phyloP scores from a whole-genome alignment of 768 basidiomycete genomes.

The Podaxis pistillaris region DNA sequence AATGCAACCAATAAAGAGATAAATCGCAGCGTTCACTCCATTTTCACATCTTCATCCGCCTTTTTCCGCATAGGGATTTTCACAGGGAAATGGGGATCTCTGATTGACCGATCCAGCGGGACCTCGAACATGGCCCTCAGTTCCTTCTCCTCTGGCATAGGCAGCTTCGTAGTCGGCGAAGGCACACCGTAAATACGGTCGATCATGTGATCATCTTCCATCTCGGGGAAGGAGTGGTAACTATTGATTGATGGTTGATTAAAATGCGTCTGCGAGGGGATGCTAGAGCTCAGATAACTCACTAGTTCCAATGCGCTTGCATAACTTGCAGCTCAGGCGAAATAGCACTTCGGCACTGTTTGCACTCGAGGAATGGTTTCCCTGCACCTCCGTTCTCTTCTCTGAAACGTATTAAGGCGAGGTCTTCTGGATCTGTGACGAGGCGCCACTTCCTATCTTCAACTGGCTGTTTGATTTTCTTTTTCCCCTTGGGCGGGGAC shows the following conservation, averaged over 20 bases:
- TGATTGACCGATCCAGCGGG: conserved; percentile 4
- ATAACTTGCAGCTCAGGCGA: background rate
- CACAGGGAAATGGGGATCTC: background rate
- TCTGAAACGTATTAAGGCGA: background rate
- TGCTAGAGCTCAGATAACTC: background rate
- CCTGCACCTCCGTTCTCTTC: background rate
- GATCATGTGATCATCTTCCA: background rate
- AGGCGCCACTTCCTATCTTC: conserved; percentile 9
- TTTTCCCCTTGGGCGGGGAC: conserved; percentile 1
- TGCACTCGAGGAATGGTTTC: background rate
- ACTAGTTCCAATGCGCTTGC: background rate
- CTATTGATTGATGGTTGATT: background rate
- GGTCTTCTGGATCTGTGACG: background rate
- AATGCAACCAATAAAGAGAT: background rate
- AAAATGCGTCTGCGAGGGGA: background rate
- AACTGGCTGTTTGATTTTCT: conserved; percentile 6
- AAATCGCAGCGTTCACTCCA: background rate
- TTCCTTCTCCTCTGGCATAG: conserved; percentile 1
- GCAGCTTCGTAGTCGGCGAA: background rate
- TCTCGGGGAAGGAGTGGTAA: background rate
- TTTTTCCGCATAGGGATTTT: background rate
- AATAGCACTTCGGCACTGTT: background rate
- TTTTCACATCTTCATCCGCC: background rate
- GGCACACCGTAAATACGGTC: background rate
- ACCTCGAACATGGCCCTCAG: conserved; percentile 1